These are phyloP conservation scores for Candida sp. DNA, from an alignment of 1,139 yeast species.

Conservation along the genomic window DNA sequence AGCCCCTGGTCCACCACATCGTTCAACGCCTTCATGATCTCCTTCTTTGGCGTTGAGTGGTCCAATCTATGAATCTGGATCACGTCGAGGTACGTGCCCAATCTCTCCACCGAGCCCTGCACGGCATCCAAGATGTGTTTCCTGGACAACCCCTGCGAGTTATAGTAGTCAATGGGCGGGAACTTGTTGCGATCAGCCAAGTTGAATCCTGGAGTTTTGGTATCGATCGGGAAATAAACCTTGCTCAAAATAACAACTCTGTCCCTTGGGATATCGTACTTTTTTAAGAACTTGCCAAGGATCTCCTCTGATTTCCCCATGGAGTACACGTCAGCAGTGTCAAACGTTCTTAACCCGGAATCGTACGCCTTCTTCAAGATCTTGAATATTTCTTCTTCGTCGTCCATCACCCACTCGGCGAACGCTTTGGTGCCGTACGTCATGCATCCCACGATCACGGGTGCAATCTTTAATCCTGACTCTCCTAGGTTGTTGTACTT, in stretches of 20 bases:
- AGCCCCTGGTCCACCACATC: conserved; percentile 53
- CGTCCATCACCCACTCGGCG: conserved; percentile 53
- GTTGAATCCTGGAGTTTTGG: conserved; percentile 24
- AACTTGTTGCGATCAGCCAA: conserved; percentile 5
- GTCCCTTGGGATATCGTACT: conserved; percentile 27
- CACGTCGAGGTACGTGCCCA: conserved; percentile 53
- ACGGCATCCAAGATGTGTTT: conserved; percentile 60
- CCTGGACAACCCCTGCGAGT: conserved; percentile 36
- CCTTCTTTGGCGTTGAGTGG: conserved; percentile 43
- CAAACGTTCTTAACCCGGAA: conserved; percentile 50
- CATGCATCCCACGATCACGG: conserved; percentile 62
- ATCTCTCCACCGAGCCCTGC: conserved; percentile 48
- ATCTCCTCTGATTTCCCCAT: conserved; percentile 27
- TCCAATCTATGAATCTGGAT: conserved; percentile 41
- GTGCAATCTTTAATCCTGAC: conserved; percentile 57
- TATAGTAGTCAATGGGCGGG: conserved; percentile 18
- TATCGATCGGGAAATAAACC: conserved; percentile 28
- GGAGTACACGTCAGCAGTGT: conserved; percentile 32
- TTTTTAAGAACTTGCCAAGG: conserved; percentile 25
- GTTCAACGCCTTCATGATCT: conserved; percentile 58
- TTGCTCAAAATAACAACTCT: conserved; percentile 45
- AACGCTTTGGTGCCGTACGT: conserved; percentile 51
- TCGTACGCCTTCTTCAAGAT: conserved; percentile 54
- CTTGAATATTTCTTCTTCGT: conserved; percentile 25
- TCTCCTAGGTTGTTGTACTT: conserved; percentile 33